phyloP scores from a whole-genome alignment of 2,329 filamentous ascomycete species.

The Cladosporium sp. region DNA sequence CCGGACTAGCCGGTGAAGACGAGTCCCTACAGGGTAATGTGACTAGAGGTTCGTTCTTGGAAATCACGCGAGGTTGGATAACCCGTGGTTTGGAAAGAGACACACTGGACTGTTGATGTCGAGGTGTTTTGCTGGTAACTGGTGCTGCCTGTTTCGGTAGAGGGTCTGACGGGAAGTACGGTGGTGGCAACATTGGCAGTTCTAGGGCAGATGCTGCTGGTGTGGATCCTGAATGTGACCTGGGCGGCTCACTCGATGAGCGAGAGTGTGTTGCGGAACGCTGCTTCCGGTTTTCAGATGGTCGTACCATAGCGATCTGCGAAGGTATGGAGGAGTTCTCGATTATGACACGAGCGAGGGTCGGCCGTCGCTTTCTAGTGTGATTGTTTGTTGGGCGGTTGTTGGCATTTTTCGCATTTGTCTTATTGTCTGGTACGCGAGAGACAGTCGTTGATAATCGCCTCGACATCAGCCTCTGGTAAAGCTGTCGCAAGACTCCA shows the following conservation, averaged over 20 bases:
- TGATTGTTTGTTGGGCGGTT: conserved; percentile 14
- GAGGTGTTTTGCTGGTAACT: not conserved
- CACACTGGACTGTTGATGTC: not conserved
- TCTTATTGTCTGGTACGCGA: not conserved
- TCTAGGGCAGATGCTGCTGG: not conserved
- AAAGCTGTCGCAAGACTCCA: conserved; percentile 43
- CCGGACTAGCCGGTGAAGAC: not conserved
- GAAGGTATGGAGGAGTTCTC: conserved; percentile 31
- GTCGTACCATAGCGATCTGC: conserved; percentile 32
- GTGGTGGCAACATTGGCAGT: not conserved
- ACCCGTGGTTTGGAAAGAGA: not conserved
- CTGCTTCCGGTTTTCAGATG: conserved; percentile 21
- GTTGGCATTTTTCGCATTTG: not conserved
- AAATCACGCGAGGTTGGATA: not conserved
- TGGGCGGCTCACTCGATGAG: not conserved
- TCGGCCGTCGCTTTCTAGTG: conserved; percentile 25
- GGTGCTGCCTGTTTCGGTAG: not conserved
- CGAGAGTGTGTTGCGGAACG: not conserved
- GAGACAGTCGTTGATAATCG: not conserved
- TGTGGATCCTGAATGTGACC: not conserved
- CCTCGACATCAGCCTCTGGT: conserved; percentile 25
- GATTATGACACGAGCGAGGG: conserved; percentile 33
- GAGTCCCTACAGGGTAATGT: not conserved
- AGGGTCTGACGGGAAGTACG: conserved; percentile 3
- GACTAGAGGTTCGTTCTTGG: not conserved